phyloP scores from a whole-genome alignment of 2,329 filamentous ascomycete genomes.

The Fusarium liriodendri region DNA sequence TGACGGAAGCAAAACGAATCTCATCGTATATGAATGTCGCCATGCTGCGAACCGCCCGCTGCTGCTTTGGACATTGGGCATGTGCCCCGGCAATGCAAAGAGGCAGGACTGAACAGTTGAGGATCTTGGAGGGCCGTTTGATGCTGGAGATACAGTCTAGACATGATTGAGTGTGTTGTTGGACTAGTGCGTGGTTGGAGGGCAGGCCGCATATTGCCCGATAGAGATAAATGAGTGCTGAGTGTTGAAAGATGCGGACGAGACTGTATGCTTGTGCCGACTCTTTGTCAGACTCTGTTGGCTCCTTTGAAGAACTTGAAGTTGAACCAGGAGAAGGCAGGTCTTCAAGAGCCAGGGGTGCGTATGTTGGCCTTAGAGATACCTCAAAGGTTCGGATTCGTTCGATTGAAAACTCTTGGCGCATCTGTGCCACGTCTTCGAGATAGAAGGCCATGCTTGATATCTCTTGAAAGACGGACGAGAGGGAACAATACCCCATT shows the following conservation, averaged over 20 bases:
- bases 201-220: conserved; percentile 54
- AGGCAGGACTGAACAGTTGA: conserved; percentile 54
- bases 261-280: conserved; percentile 49
- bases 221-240: conserved; percentile 56
- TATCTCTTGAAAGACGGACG: conserved; percentile 49
- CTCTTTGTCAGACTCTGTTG: conserved; percentile 40
- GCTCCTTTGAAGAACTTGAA: neutral
- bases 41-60: conserved; percentile 34
- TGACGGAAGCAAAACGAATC: conserved; percentile 54
- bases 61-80: conserved; percentile 44
- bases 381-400: conserved; percentile 45
- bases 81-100: conserved; percentile 53
- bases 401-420: conserved; percentile 42
- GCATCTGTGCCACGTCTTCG: conserved; percentile 25
- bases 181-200: conserved; percentile 52
- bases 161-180: conserved; percentile 51
- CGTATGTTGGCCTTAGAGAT: conserved; percentile 42
- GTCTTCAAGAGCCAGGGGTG: conserved; percentile 42
- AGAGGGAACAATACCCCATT: conserved; percentile 48
- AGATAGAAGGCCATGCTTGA: conserved; percentile 46
- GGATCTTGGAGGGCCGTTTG: conserved; percentile 49
- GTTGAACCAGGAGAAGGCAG: conserved; percentile 10
- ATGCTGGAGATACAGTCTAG: conserved; percentile 52
- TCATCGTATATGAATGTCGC: conserved; percentile 44
- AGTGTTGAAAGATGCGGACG: conserved; percentile 54